These are phyloP conservation scores for Salix caprea DNA, from an alignment of 345 rosid genomes.

Conservation along the genomic window DNA sequence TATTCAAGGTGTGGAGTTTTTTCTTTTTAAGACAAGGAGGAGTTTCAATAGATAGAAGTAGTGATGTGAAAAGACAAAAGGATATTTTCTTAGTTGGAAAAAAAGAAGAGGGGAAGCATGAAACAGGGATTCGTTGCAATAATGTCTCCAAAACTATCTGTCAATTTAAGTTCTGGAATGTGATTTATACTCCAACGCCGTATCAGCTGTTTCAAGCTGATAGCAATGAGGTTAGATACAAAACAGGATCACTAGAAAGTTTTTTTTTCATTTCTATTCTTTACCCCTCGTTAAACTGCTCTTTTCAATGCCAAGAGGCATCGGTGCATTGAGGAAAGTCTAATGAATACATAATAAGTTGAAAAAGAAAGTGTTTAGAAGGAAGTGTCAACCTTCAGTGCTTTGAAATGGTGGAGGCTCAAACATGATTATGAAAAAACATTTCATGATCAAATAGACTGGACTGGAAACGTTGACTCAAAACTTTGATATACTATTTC, in stretches of 20 bases:
- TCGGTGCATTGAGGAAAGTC: too few species aligned
- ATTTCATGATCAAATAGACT: not conserved
- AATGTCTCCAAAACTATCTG: not conserved
- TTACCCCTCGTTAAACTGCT: too few species aligned
- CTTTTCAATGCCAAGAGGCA: too few species aligned
- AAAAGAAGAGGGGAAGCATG: not conserved
- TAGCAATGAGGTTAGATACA: not conserved
- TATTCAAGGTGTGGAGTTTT: not conserved
- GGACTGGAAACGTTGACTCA: not conserved
- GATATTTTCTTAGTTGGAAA: not conserved
- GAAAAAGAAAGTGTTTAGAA: not conserved
- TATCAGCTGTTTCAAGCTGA: not conserved
- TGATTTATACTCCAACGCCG: not conserved
- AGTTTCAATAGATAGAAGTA: not conserved
- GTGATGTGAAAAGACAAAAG: not conserved
- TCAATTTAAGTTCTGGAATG: not conserved
- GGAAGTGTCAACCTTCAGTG: not conserved
- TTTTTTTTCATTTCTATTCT: too few species aligned
- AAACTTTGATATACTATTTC: not conserved
- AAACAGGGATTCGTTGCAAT: not conserved
- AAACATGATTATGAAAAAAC: not conserved
- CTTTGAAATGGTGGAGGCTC: not conserved
- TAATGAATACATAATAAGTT: not conserved
- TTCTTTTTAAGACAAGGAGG: not conserved
- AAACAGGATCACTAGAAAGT: not conserved